Conservation (phyloP, 495 filamentous ascomycete species). For the Podospora pseudoanserina region DNA sequence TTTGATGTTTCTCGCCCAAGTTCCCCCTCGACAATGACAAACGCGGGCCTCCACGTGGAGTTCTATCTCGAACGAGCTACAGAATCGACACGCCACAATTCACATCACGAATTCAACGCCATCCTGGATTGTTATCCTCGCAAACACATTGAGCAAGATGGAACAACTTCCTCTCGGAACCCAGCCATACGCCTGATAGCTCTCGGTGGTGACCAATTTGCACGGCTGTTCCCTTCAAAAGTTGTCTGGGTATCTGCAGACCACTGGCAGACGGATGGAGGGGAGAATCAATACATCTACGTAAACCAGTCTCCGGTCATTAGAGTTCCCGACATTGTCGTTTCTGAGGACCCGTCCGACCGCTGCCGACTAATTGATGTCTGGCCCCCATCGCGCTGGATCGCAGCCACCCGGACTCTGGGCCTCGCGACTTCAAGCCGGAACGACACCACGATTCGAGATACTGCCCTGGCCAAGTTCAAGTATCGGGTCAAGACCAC, state of each 20-base stretch:
- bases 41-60: constrained; percentile 6
- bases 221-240: neutral
- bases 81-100: neutral
- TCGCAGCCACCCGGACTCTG: neutral
- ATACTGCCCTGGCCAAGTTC: neutral
- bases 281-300: constrained; percentile 1
- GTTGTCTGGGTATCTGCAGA: neutral
- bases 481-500: neutral
- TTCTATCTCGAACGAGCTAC: neutral
- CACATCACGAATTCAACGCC: neutral
- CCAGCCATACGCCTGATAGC: neutral
- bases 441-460: neutral
- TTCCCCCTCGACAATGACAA: constrained; percentile 7
- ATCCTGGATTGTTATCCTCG: constrained; percentile 4
- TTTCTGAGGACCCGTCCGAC: neutral
- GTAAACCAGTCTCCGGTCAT: neutral
- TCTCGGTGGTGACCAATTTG: constrained; percentile 4
- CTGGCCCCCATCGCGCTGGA: neutral
- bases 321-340: neutral
- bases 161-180: neutral
- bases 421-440: neutral
- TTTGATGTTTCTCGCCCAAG: neutral
- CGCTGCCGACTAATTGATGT: neutral
- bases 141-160: neutral
- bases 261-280: neutral